Conservation (phyloP, 129 eudicot species). For the Chrysanthemum lavandulifolium region DNA sequence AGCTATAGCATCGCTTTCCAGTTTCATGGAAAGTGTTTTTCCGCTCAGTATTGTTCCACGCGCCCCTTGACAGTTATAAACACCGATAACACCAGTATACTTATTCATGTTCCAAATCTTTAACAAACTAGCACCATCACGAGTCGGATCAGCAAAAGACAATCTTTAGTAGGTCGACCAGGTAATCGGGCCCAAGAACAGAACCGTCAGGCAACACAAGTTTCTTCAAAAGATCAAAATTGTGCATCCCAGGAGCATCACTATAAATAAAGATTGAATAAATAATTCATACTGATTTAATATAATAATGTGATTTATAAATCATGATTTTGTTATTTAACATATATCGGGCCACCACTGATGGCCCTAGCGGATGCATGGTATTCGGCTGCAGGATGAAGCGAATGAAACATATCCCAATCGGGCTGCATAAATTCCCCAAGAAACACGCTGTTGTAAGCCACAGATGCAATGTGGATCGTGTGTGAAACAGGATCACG, state of each 20-base stretch:
- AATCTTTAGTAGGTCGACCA: slow-evolving; percentile 79
- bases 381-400: slow-evolving; percentile 80
- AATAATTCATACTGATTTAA: background rate
- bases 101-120: slow-evolving; percentile 99
- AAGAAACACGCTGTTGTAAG: slow-evolving; percentile 80
- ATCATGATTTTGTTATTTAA: slow-evolving; percentile 40
- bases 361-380: slow-evolving; percentile 83
- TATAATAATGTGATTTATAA: background rate
- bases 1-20: slow-evolving; percentile 35
- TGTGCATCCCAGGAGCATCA: slow-evolving; percentile 90
- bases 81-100: slow-evolving; percentile 84
- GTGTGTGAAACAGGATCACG: slow-evolving; percentile 83
- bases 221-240: slow-evolving; percentile 65
- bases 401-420: slow-evolving; percentile 94
- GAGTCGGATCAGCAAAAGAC: slow-evolving; percentile 65
- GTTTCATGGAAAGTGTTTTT: slow-evolving; percentile 64
- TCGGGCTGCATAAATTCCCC: slow-evolving; percentile 97
- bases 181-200: slow-evolving; percentile 70
- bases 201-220: slow-evolving; percentile 82
- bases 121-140: slow-evolving; percentile 75
- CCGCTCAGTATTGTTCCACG: slow-evolving; percentile 69
- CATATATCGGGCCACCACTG: slow-evolving; percentile 82
- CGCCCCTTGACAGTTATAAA: slow-evolving; percentile 99
- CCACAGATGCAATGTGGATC: slow-evolving; percentile 76
- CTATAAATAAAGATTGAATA: slow-evolving; percentile 30